Percentiles rank a stretch among this genome's conserved stretches.
phyloP scores from a whole-genome alignment of 257 asterid species.

The Fraxinus pennsylvanica region DNA sequence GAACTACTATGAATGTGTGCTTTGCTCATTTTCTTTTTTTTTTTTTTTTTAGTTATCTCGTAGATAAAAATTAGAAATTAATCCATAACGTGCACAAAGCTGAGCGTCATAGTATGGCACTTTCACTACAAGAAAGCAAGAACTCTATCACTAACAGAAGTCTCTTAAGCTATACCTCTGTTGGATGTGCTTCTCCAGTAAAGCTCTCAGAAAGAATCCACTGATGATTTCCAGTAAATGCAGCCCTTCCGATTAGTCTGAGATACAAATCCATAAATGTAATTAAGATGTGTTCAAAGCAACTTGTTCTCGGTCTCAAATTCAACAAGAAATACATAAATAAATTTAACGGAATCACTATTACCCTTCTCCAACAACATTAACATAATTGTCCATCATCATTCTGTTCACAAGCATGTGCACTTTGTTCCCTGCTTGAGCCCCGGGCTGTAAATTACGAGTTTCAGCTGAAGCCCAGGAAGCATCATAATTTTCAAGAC shows the following conservation, averaged over 20 bases:
- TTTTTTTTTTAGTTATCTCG: background rate
- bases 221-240: slow-evolving; percentile 77
- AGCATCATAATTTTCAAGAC: slow-evolving; percentile 37
- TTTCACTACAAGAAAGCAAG: background rate
- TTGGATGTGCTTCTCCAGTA: slow-evolving; percentile 57
- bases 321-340: background rate
- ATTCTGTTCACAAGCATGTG: slow-evolving; percentile 77
- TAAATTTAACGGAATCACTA: background rate
- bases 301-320: background rate
- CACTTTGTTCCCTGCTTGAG: slow-evolving; percentile 46
- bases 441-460: slow-evolving; percentile 31
- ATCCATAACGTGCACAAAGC: background rate
- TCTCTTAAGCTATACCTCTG: slow-evolving; percentile 53
- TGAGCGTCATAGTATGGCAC: background rate
- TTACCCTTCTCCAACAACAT: slow-evolving; percentile 90
- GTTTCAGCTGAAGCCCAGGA: slow-evolving; percentile 47
- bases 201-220: slow-evolving; percentile 64
- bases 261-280: slow-evolving; percentile 19
- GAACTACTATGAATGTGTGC: background rate
- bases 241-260: slow-evolving; percentile 88
- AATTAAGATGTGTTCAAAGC: background rate
- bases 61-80: background rate
- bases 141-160: background rate
- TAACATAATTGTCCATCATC: slow-evolving; percentile 81
- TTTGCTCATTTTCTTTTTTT: background rate